Percentiles rank a stretch among this genome's conserved stretches.
Evolutionary conservation across 768 basidiomycete species (phyloP).

Genomic region (Cytidiella melzeri): DNA sequence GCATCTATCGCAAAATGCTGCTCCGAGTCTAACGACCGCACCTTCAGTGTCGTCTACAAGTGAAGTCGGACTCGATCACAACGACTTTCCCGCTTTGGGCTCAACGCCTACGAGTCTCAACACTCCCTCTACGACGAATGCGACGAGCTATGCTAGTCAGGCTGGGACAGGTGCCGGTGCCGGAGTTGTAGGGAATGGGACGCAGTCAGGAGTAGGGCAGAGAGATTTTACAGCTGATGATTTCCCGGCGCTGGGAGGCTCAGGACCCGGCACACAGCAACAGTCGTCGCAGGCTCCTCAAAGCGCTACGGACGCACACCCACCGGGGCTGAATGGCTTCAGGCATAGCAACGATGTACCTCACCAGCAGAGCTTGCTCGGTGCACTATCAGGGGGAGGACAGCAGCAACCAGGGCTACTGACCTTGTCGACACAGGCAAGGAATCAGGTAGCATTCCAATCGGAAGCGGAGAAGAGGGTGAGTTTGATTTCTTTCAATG

Average conservation of each 20-base stretch:
- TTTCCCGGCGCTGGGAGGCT: constrained; percentile 81
- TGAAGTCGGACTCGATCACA: constrained; percentile 78
- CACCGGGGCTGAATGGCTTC: constrained; percentile 77
- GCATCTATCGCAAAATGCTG: constrained; percentile 47
- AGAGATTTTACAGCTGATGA: constrained; percentile 83
- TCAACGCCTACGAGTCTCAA: constrained; percentile 45
- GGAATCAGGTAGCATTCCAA: constrained; percentile 37
- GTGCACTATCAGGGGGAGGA: constrained; percentile 38
- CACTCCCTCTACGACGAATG: constrained; percentile 29
- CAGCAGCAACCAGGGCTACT: constrained; percentile 61
- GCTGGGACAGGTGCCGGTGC: constrained; percentile 59
- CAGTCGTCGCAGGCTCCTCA: constrained; percentile 26
- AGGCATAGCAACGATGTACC: constrained; percentile 38
- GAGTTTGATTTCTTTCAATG: constrained; percentile 44
- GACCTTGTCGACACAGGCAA: constrained; percentile 36
- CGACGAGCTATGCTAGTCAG: constrained; percentile 79
- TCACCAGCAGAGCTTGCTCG: constrained; percentile 53
- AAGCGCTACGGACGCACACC: constrained; percentile 38
- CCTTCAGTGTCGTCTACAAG: constrained; percentile 60
- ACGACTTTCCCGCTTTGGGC: constrained; percentile 85
- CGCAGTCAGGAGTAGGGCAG: constrained; percentile 32
- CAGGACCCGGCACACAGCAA: constrained; percentile 39
- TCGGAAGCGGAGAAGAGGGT: constrained; percentile 63
- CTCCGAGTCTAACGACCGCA: constrained; percentile 38
- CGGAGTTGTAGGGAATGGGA: constrained; percentile 23